Percentiles rank a stretch among this genome's conserved stretches.
phyloP scores from a whole-genome alignment of 768 basidiomycete species.

The Fomitopsis pulvina region DNA sequence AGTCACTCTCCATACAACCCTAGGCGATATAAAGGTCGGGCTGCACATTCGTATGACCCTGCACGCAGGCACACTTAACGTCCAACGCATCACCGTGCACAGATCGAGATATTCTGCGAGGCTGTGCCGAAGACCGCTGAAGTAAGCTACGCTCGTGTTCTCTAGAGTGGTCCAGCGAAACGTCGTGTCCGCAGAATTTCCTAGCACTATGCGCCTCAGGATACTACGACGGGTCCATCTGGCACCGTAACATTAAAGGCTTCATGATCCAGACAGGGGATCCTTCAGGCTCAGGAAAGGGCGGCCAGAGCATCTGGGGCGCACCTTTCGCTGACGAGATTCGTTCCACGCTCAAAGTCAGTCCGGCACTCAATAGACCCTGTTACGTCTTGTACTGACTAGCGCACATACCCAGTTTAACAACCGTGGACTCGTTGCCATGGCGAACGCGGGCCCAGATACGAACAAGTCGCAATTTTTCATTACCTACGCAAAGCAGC shows the following conservation, averaged over 20 bases:
- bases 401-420: conserved; percentile 64
- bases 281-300: conserved; percentile 86
- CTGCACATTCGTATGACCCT: background rate
- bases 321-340: conserved; percentile 89
- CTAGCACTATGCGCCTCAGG: conserved; percentile 88
- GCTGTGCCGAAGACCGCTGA: conserved; percentile 93
- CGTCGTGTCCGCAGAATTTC: conserved; percentile 63
- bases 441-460: conserved; percentile 96
- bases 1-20: conserved; percentile 90
- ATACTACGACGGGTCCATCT: conserved; percentile 78
- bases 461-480: conserved; percentile 92
- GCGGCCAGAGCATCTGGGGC: conserved; percentile 96
- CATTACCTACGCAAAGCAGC: conserved; percentile 86
- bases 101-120: conserved; percentile 98
- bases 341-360: conserved; percentile 87
- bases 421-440: conserved; percentile 88
- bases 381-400: background rate
- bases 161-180: background rate
- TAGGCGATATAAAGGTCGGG: conserved; percentile 87
- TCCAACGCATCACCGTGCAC: conserved; percentile 6
- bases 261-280: conserved; percentile 97
- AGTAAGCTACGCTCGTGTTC: conserved; percentile 34
- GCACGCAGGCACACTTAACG: background rate
- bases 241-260: conserved; percentile 91
- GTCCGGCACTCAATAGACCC: background rate